phyloP scores from a whole-genome alignment of 805 yeast genomes.

The Jamesozyma spencerorum region DNA sequence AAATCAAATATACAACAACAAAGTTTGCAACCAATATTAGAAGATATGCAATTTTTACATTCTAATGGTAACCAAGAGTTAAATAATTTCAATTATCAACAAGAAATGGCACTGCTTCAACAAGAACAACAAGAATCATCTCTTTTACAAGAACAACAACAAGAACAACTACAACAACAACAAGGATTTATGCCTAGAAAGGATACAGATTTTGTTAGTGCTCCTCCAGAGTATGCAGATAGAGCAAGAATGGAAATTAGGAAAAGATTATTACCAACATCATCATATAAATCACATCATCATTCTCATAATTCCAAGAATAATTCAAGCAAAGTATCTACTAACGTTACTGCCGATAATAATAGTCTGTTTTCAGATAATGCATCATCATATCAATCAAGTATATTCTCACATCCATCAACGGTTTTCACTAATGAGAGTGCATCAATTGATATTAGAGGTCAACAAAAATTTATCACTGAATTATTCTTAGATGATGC shows the following conservation, averaged over 20 bases:
- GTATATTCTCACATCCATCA: constrained; percentile 24
- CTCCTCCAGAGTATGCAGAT: constrained; percentile 29
- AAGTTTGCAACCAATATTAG: constrained; percentile 7
- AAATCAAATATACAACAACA: constrained; percentile 1
- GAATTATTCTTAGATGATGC: constrained; percentile 38
- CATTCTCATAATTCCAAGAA: not conserved
- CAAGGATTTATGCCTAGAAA: constrained; percentile 4
- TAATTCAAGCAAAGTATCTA: not conserved
- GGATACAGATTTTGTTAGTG: constrained; percentile 23
- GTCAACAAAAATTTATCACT: constrained; percentile 12
- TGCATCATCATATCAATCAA: constrained; percentile 20
- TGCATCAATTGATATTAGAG: constrained; percentile 1
- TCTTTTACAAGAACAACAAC: too few species aligned
- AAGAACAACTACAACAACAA: constrained; percentile 2
- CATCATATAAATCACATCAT: not conserved
- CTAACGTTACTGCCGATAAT: constrained; percentile 5
- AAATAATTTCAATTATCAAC: not conserved
- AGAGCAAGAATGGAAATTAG: constrained; percentile 31
- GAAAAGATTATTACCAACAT: constrained; percentile 18
- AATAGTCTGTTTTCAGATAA: constrained; percentile 15
- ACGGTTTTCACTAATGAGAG: constrained; percentile 14
- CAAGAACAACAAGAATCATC: too few species aligned
- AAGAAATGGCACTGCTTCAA: too few species aligned
- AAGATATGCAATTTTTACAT: constrained; percentile 1
- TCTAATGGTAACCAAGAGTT: not conserved